Evolutionary conservation across 2,329 filamentous ascomycete species (phyloP).

Genomic region (Aspergillus glaucus): DNA sequence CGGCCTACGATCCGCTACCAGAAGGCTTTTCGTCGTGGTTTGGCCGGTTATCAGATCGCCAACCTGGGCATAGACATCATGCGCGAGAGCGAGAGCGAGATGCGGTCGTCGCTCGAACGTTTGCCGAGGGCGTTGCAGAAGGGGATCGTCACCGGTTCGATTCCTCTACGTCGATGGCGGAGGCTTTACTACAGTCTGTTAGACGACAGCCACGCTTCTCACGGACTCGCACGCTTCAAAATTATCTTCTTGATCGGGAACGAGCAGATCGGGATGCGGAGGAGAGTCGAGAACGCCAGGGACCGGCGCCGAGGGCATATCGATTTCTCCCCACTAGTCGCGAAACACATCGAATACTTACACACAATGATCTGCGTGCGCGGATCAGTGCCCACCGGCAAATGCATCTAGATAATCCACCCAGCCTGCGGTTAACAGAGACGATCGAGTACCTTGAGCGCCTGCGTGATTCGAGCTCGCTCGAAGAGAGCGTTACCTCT

Average conservation of each 20-base stretch:
- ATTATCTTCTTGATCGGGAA: constrained; percentile 33
- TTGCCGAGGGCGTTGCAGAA: constrained; percentile 18
- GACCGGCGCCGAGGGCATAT: constrained; percentile 21
- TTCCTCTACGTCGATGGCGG: constrained; percentile 26
- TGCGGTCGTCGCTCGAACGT: constrained; percentile 11
- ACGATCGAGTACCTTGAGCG: constrained; percentile 57
- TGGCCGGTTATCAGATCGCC: constrained; percentile 21
- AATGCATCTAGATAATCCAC: constrained; percentile 28
- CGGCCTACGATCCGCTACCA: constrained; percentile 24
- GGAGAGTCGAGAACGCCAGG: constrained; percentile 15
- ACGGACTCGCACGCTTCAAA: constrained; percentile 33
- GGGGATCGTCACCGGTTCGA: constrained; percentile 15
- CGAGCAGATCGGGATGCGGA: constrained; percentile 18
- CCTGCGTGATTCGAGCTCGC: constrained; percentile 48
- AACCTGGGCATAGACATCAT: constrained; percentile 16
- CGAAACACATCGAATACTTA: constrained; percentile 23
- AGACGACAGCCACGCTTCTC: constrained; percentile 35
- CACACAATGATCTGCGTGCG: constrained; percentile 30
- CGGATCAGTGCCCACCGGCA: constrained; percentile 32
- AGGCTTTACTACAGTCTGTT: constrained; percentile 36
- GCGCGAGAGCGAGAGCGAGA: constrained; percentile 6
- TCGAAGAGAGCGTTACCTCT: constrained; percentile 49
- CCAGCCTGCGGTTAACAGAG: constrained; percentile 45
- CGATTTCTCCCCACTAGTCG: constrained; percentile 27
- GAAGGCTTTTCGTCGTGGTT: constrained; percentile 20